Evolutionary conservation across 257 asterid genomes (phyloP), one percentile per base, ranked within the genome.

Genomic region (Leptodermis oblonga): DNA sequence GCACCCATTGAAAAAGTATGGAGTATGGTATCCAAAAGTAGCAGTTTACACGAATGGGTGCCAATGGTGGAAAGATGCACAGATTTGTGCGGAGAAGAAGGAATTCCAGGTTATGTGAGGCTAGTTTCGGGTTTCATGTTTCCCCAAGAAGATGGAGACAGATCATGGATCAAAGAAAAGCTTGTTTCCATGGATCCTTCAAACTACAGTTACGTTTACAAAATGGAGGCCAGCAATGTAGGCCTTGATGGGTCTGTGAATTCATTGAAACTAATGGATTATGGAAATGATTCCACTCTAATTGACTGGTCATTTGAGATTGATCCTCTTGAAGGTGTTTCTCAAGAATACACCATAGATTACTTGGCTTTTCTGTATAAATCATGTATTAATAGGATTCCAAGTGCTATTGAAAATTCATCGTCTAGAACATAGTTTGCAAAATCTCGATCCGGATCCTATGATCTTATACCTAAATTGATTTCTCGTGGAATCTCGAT

Each of bases 91-190:
- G 92, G 90, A 28, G 73, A 80, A 4, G 89, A 88, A 80, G 90
- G 90, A 41, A 22, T 72, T 43, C 83, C 85, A 1, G 96, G 89
- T 68, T 84, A 88, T 56, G 42, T 48, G 22, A 76, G 92, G 28
- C 72, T 88, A 62, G 90, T 88, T 71, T 86, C 96, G 0, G 96
- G 96, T 20, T 84, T 88, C 86, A 85, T 88, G 90, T 88, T 88
- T 70, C 86, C 89, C 2, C 90, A 80, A 42, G 71, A 78, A 72
- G 90, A 88, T 23, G 85, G 86, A 48, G 92, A 86, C 31, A 83
- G 92, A 58, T 88, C 96, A 36, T 88, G 96, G 96, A 86, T 88
- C 73, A 88, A 85, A 73, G 92, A 88, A 70, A 77, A 73, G 54
- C 86, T 86, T 0, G 79, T 88, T 22, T 33, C 30, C 36, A 79